Evolutionary conservation across 2,329 filamentous ascomycete genomes (phyloP).

Genomic region (Neodidymelliopsis sp.): DNA sequence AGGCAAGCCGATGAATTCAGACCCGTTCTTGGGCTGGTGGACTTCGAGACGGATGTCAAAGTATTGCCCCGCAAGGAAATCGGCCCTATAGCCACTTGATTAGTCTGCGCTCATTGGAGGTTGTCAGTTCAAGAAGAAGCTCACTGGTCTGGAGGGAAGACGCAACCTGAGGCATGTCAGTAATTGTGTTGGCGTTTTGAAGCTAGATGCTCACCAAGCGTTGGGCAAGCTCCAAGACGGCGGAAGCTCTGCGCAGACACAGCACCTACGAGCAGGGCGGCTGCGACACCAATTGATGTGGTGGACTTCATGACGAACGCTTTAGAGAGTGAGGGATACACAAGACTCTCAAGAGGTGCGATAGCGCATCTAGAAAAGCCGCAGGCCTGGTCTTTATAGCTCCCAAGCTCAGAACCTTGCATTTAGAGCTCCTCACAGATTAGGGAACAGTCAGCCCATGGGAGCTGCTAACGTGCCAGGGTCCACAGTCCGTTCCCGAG

Average conservation of each 20-base stretch:
- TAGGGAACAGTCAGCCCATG: slow-evolving; percentile 5
- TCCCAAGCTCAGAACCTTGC: slow-evolving; percentile 34
- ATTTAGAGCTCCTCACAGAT: slow-evolving; percentile 19
- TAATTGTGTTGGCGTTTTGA: not conserved
- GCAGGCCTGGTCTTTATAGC: slow-evolving; percentile 37
- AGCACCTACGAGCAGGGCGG: slow-evolving; percentile 37
- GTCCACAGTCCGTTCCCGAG: slow-evolving; percentile 21
- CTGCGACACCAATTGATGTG: slow-evolving; percentile 37
- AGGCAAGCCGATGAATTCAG: slow-evolving; percentile 74
- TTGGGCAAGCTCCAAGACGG: slow-evolving; percentile 63
- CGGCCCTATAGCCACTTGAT: slow-evolving; percentile 58
- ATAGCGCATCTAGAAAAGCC: slow-evolving; percentile 25
- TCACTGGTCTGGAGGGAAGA: slow-evolving; percentile 66
- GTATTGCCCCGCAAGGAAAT: slow-evolving; percentile 83
- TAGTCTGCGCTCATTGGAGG: slow-evolving; percentile 10
- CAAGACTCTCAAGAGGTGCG: slow-evolving; percentile 28
- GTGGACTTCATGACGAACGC: slow-evolving; percentile 41
- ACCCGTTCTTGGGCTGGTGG: slow-evolving; percentile 81
- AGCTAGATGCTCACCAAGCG: slow-evolving; percentile 53
- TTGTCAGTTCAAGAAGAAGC: slow-evolving; percentile 25
- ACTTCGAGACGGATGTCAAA: slow-evolving; percentile 87
- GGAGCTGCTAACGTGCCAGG: slow-evolving; percentile 16
- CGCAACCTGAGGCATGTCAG: slow-evolving; percentile 50
- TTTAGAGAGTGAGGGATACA: slow-evolving; percentile 20
- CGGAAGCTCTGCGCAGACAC: slow-evolving; percentile 62